These are phyloP conservation scores for Echria macrotheca DNA, from an alignment of 495 filamentous ascomycete species.

Conservation along the genomic window DNA sequence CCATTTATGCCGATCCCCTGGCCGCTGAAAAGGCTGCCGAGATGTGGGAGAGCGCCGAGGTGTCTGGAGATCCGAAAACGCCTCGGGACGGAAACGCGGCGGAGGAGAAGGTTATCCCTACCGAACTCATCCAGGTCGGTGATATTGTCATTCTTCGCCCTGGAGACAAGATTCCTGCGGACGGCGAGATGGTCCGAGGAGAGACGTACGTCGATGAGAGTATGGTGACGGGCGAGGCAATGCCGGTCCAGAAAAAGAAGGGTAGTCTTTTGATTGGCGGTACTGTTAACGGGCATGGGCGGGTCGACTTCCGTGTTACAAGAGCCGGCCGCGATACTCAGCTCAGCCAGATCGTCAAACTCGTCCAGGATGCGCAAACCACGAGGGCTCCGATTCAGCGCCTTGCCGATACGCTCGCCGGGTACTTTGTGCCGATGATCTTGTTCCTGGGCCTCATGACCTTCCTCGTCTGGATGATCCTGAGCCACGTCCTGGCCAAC, in stretches of 20 bases:
- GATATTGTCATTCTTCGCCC: constrained; percentile 91
- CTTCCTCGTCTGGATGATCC: constrained; percentile 89
- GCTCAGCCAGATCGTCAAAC: constrained; percentile 92
- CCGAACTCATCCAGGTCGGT: constrained; percentile 89
- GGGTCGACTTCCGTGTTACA: constrained; percentile 89
- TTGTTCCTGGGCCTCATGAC: constrained; percentile 77
- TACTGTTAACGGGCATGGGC: constrained; percentile 89
- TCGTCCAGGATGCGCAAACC: constrained; percentile 95
- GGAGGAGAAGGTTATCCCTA: constrained; percentile 80
- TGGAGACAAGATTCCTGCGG: constrained; percentile 94
- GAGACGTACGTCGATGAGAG: constrained; percentile 95
- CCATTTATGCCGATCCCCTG: constrained; percentile 95
- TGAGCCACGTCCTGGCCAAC: constrained; percentile 73
- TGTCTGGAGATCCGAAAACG: constrained; percentile 39
- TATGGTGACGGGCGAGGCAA: constrained; percentile 97
- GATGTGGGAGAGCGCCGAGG: constrained; percentile 53
- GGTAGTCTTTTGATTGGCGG: constrained; percentile 83
- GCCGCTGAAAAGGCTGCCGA: constrained; percentile 87
- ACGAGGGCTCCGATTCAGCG: constrained; percentile 91
- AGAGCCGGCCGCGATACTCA: constrained; percentile 93
- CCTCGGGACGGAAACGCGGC: constrained; percentile 50
- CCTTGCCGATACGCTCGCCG: constrained; percentile 84
- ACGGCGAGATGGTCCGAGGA: constrained; percentile 79
- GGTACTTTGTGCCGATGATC: constrained; percentile 91
- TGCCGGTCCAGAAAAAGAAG: constrained; percentile 83